Base-by-base conservation (phyloP, 225 moss, liverwort and hornwort genomes). In the Rhytidiadelphus loreus region DNA sequence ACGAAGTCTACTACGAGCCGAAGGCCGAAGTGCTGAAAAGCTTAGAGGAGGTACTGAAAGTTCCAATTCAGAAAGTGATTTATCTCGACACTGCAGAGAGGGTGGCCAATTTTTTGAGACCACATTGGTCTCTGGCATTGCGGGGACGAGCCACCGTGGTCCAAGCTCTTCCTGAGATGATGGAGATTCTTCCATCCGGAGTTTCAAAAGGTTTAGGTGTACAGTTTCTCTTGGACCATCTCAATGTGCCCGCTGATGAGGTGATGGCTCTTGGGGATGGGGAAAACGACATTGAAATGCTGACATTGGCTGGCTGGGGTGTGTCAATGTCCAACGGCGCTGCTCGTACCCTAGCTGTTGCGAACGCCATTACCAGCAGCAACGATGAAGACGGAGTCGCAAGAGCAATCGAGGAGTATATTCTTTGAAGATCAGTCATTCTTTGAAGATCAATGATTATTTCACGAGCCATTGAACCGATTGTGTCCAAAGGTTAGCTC, bases 211-310 rank as follows among this genome's bases (percentile, higher is more conserved):
- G 97, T 41, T 83, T 89, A 66, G 98, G 97, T 50, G 97, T 97
- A 56, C 90, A 92, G 90, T 39, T 92, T 86, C 96, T 99, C 65
- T 87, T 99, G 83, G 94, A 96, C 80, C 96, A 97, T 89, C 88
- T 99, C 64, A 90, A 84, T 71, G 90, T 97, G 80, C 80, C 92
- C 60, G 80, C 87, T 55, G 93, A 97, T 63, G 91, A 96, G 95
- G 94, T 96, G 64, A 98, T 99, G 97, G 98, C 98, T 61, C 91
- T 99, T 82, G 98, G 98, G 85, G 98, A 99, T 89, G 98, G 98
- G 52, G 98, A 99, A 86, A 99, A 99, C 80, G 98, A 99, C 70
- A 93, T 96, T 64, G 98, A 97, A 86, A 99, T 99, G 98, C 88
- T 99, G 75, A 74, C 90, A 74, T 86, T 99, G 83, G 97, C 90